Evolutionary conservation across 2,329 filamentous ascomycete genomes (phyloP).

Genomic region (Fusarium equiseti): DNA sequence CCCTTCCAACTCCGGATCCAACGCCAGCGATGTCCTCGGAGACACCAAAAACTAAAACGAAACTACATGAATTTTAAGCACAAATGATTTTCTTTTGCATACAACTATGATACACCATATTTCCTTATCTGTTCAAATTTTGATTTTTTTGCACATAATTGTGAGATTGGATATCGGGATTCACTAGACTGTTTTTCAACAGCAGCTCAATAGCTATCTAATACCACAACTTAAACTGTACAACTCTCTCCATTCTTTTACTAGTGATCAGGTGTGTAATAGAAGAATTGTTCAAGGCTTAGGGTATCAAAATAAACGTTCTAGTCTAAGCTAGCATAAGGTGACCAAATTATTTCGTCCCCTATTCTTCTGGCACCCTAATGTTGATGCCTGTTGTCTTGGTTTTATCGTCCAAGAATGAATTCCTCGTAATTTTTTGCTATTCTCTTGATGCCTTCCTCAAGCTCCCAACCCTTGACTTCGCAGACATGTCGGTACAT

Average conservation of each 20-base stretch:
- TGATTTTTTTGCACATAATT: constrained; percentile 16
- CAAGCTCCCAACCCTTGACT: constrained; percentile 81
- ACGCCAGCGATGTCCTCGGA: constrained; percentile 42
- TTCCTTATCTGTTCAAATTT: constrained; percentile 25
- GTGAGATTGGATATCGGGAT: constrained; percentile 8
- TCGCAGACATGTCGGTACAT: constrained; percentile 81
- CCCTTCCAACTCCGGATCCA: constrained; percentile 37
- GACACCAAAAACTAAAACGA: constrained; percentile 41
- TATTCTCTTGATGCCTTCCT: constrained; percentile 76
- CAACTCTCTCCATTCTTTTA: background rate
- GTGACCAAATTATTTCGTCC: background rate
- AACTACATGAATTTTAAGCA: constrained; percentile 18
- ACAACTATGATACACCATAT: constrained; percentile 30
- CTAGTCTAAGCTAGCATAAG: background rate
- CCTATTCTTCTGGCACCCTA: background rate
- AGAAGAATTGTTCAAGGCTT: background rate
- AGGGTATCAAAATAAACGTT: background rate
- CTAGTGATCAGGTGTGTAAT: no score
- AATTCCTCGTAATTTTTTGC: constrained; percentile 83
- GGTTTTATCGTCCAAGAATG: constrained; percentile 68
- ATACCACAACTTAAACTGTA: constrained; percentile 28
- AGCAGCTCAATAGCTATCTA: constrained; percentile 35
- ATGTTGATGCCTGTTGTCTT: background rate
- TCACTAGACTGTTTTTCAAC: constrained; percentile 13
- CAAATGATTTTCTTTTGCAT: constrained; percentile 29